Percentiles rank a stretch among this genome's conserved stretches.
phyloP scores from a whole-genome alignment of 2,329 filamentous ascomycete species.

The Incumbomyces delicatus region DNA sequence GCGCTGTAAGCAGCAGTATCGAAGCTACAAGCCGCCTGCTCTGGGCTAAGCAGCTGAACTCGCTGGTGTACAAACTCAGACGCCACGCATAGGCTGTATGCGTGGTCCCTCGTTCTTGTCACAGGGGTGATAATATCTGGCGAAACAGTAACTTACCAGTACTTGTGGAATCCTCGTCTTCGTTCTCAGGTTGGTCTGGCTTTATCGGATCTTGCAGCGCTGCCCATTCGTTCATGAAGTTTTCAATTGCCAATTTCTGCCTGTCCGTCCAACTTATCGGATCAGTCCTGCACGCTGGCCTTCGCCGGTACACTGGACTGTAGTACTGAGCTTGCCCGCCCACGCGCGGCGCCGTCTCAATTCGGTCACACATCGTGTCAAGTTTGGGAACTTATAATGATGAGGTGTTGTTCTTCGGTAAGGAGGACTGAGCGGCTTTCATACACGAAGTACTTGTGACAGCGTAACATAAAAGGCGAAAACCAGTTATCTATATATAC shows the following conservation, averaged over 20 bases:
- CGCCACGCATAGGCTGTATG: no score
- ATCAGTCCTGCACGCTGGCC: background rate
- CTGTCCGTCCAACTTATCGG: constrained; percentile 1
- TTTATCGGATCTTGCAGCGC: background rate
- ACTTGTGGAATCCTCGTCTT: background rate
- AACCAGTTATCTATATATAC: no score
- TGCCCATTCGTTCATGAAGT: constrained; percentile 4
- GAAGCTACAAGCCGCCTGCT: no score
- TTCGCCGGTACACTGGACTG: background rate
- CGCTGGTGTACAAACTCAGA: no score
- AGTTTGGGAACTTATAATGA: background rate
- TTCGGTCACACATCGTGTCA: background rate
- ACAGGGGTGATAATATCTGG: no score
- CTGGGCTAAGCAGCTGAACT: no score
- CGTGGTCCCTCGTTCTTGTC: no score
- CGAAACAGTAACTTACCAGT: background rate
- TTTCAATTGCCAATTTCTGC: constrained; percentile 7
- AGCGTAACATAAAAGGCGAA: no score
- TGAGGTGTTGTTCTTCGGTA: background rate
- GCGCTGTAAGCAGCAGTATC: no score
- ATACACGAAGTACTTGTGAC: no score
- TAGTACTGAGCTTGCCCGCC: background rate
- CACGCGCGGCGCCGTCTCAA: background rate
- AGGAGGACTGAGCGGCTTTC: background rate
- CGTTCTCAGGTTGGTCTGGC: background rate